These are phyloP conservation scores for Schoenoplectus tabernaemontani DNA, from an alignment of 202 grass and related monocot species.

Conservation along the genomic window DNA sequence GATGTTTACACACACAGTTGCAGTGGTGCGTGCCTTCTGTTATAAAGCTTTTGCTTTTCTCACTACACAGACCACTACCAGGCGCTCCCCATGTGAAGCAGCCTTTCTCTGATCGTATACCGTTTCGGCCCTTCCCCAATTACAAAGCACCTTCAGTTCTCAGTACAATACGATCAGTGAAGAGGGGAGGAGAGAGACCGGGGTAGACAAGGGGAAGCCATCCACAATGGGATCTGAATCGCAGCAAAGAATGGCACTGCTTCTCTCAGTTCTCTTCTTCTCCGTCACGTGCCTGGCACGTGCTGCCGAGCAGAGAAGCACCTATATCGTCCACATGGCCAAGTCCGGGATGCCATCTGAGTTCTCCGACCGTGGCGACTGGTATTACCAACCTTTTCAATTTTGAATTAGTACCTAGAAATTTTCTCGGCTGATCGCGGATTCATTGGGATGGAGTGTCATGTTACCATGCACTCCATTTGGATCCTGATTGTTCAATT, in stretches of 20 bases:
- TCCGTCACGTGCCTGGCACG: slow-evolving; percentile 10
- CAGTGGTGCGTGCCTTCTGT: too few relatives aligned
- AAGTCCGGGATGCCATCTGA: slow-evolving; percentile 48
- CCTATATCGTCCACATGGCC: slow-evolving; percentile 83
- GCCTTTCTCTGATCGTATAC: too few relatives aligned
- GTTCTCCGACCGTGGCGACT: slow-evolving; percentile 43
- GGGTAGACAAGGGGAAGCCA: not conserved
- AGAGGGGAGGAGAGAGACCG: slow-evolving; percentile 4
- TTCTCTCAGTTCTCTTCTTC: slow-evolving; percentile 25
- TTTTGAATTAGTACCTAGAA: not conserved
- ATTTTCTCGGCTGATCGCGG: not conserved
- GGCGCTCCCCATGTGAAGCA: slow-evolving; percentile 22
- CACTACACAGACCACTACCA: not conserved
- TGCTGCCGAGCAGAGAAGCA: slow-evolving; percentile 17
- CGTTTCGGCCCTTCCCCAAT: too few relatives aligned
- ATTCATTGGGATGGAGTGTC: not conserved
- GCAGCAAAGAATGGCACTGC: not conserved
- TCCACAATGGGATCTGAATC: slow-evolving; percentile 15
- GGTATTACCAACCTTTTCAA: slow-evolving; percentile 28
- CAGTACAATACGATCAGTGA: not conserved
- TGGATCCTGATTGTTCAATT: not conserved
- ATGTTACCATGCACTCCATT: not conserved
- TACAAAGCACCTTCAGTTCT: not conserved
- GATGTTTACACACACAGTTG: too few relatives aligned
- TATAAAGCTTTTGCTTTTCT: slow-evolving; percentile 8